These are phyloP conservation scores for Zygosaccharomyces gambellarensis DNA, from an alignment of 805 yeast genomes.

Conservation along the genomic window DNA sequence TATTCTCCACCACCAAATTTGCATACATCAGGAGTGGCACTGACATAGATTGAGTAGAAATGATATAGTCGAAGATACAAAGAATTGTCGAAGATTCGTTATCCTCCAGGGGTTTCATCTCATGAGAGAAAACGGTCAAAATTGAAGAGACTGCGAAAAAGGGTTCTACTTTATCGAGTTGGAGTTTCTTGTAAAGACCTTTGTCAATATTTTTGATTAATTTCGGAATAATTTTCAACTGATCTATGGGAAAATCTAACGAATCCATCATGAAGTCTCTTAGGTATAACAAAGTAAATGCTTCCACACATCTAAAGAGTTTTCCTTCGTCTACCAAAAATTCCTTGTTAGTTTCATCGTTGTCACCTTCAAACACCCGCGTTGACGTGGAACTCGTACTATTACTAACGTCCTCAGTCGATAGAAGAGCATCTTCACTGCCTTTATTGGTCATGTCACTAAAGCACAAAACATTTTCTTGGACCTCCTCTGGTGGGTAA, in stretches of 20 bases:
- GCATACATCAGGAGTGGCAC: conserved; percentile 58
- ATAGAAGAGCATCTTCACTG: background rate
- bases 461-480: conserved; percentile 10
- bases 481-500: background rate
- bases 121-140: conserved; percentile 76
- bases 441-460: conserved; percentile 22
- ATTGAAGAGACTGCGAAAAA: conserved; percentile 71
- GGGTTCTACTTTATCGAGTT: conserved; percentile 46
- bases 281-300: conserved; percentile 54
- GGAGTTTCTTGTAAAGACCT: conserved; percentile 34
- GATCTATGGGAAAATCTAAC: conserved; percentile 60
- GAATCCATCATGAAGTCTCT: conserved; percentile 83
- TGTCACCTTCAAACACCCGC: conserved; percentile 11
- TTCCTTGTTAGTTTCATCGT: conserved; percentile 1
- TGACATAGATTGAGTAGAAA: conserved; percentile 52
- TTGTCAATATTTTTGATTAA: conserved; percentile 49
- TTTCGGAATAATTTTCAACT: conserved; percentile 61
- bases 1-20: conserved; percentile 45
- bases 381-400: conserved; percentile 19
- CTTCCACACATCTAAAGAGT: conserved; percentile 46
- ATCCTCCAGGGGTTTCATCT: conserved; percentile 35
- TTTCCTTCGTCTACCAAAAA: conserved; percentile 23
- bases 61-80: conserved; percentile 63
- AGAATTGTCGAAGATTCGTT: conserved; percentile 42
- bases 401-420: conserved; percentile 10